phyloP scores from a whole-genome alignment of 805 yeast genomes.

The Clavispora santaluciae region DNA sequence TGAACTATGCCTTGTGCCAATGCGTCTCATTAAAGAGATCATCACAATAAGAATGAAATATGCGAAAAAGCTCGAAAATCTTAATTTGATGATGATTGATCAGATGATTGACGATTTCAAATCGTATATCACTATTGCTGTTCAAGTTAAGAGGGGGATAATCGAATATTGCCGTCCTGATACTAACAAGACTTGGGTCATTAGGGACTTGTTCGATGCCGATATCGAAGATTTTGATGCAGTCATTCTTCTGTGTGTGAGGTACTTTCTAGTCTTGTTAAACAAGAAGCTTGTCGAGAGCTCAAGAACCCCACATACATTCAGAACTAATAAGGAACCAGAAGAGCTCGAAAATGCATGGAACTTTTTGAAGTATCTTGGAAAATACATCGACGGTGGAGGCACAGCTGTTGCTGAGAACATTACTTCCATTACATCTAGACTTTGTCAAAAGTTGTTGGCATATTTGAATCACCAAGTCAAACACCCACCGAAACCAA shows the following conservation, averaged over 20 bases:
- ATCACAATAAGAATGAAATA: conserved; percentile 68
- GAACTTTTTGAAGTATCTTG: conserved; percentile 70
- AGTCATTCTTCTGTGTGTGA: conserved; percentile 67
- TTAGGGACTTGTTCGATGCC: conserved; percentile 58
- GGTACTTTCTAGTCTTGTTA: conserved; percentile 63
- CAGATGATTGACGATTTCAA: conserved; percentile 86
- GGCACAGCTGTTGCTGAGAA: conserved; percentile 78
- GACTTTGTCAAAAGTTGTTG: conserved; percentile 63
- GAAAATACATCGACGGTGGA: conserved; percentile 74
- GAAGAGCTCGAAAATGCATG: conserved; percentile 84
- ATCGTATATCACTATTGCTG: conserved; percentile 67
- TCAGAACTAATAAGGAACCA: conserved; percentile 84
- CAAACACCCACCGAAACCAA: conserved; percentile 47
- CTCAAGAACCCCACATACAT: conserved; percentile 54
- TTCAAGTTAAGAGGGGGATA: conserved; percentile 66
- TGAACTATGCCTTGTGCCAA: conserved; percentile 68
- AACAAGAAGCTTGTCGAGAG: conserved; percentile 77
- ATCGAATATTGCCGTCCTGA: conserved; percentile 54
- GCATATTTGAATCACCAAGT: conserved; percentile 70
- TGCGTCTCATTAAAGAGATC: conserved; percentile 72
- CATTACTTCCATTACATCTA: conserved; percentile 59
- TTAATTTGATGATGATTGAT: conserved; percentile 94
- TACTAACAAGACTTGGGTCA: conserved; percentile 61
- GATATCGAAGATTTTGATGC: conserved; percentile 50
- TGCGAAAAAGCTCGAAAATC: conserved; percentile 73